These are phyloP conservation scores for Globisporangium orthogonon DNA, from an alignment of 352 stramenopile genomes.

Conservation along the genomic window DNA sequence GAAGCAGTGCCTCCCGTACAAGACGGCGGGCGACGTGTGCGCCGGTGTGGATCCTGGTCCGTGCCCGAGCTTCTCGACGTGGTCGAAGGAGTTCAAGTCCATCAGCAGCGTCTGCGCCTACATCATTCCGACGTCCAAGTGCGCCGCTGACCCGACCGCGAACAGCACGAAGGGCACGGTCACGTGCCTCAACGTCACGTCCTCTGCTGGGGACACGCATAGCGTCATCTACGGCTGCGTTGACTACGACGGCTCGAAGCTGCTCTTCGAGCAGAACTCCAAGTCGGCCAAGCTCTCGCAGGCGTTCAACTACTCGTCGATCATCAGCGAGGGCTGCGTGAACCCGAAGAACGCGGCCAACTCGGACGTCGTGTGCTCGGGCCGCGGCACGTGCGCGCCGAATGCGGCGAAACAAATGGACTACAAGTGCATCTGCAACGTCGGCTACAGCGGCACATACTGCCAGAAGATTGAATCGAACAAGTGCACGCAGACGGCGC, in stretches of 20 bases:
- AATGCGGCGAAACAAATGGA: constrained; percentile 31
- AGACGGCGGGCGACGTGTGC: constrained; percentile 42
- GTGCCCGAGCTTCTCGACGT: constrained; percentile 74
- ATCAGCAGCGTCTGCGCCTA: constrained; percentile 73
- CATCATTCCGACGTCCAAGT: constrained; percentile 50
- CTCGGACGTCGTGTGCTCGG: constrained; percentile 70
- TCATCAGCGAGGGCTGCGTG: constrained; percentile 51
- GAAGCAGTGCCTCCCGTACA: constrained; percentile 72
- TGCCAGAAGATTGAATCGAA: constrained; percentile 72
- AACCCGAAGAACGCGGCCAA: constrained; percentile 41
- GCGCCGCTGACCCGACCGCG: constrained; percentile 22
- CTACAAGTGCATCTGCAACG: constrained; percentile 65
- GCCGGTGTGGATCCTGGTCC: constrained; percentile 43
- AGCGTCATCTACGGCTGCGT: constrained; percentile 77
- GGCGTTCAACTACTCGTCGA: constrained; percentile 52
- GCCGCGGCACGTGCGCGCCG: constrained; percentile 57
- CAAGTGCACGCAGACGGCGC: constrained; percentile 53
- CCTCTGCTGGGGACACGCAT: constrained; percentile 20
- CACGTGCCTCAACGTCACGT: constrained; percentile 19
- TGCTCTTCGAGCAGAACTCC: constrained; percentile 45
- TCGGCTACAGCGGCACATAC: constrained; percentile 73
- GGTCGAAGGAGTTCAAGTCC: constrained; percentile 46
- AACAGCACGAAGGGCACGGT: constrained; percentile 35
- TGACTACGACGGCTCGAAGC: constrained; percentile 55
- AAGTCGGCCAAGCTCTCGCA: constrained; percentile 44